Percentiles rank a stretch among this genome's conserved stretches.
Conservation (phyloP, 371 early-diverging fungal species). For the Mucor piriformis region DNA sequence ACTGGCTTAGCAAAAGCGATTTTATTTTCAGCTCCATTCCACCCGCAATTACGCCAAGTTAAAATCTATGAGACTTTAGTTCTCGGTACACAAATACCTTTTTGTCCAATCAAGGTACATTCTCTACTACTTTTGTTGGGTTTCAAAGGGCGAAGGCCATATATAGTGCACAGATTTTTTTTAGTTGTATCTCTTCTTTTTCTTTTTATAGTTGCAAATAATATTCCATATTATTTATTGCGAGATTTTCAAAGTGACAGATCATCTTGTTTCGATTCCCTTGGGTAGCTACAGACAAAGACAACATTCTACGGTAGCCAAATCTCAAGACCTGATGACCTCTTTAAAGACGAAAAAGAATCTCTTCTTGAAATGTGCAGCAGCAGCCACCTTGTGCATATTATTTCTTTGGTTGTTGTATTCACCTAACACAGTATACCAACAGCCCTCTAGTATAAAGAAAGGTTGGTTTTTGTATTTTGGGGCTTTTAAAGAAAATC, state of each 20-base stretch:
- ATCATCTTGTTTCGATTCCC: constrained; percentile 8
- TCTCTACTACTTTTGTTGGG: no score
- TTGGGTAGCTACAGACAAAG: constrained; percentile 7
- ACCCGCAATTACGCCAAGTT: no score
- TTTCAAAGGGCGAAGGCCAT: no score
- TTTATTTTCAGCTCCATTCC: no score
- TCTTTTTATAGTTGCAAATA: background rate
- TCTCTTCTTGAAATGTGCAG: constrained; percentile 21
- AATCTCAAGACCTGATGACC: constrained; percentile 16
- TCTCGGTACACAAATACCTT: no score
- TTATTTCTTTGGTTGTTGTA: constrained; percentile 17
- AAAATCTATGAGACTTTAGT: no score
- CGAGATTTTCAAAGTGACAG: constrained; percentile 2
- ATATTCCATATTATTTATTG: background rate
- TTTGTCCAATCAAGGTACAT: no score
- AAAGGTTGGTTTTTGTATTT: background rate
- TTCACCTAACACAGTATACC: background rate
- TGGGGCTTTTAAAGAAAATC: background rate
- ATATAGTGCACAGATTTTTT: no score
- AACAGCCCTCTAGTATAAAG: background rate
- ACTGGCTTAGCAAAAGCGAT: no score
- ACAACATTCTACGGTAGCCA: constrained; percentile 1
- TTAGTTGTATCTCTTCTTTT: background rate
- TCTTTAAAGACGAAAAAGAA: constrained; percentile 23
- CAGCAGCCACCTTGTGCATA: constrained; percentile 8